Base-by-base conservation (phyloP, 208 protist genomes). In the Tritrichomonas musculus region DNA sequence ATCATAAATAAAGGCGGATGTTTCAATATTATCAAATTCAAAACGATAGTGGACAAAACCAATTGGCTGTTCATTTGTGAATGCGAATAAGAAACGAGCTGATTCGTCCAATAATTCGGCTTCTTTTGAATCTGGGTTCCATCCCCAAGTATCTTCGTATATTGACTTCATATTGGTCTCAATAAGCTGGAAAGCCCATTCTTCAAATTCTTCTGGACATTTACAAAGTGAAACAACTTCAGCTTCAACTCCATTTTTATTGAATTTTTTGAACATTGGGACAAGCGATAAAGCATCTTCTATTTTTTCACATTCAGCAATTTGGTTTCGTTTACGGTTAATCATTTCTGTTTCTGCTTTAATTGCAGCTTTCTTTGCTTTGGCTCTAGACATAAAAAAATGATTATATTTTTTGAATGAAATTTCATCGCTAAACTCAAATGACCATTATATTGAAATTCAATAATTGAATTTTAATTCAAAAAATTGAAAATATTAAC, bases 181-280 rank as follows among this genome's bases (percentile, higher is more conserved):
- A 25, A 84, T 53, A 33, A 84, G 27, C 1, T 84, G 1, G 44
- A 84, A 53, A 8, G 36, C 36, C 73, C 73, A 84, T 33, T 30
- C n/a, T 84, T 53, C 36, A 53, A 47, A 53, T 25, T 53, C 73
- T 53, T 84, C 73, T 84, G 73, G 73, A 25, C 20, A 33, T 44
- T 84, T 84, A 20, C 53, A 53, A 9, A 84, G 53, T 2, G 73
- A 9, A 17, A 25, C 13, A n/a, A 84, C 36, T n/a, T 84, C 20
- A 53, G 44, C 73, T n/a, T n/a, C 53, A 44, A 84, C 13, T 53
- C 27, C 27, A 1, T 84, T 44, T 5, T 84, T 33, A 22, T 84
- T 84, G 44, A 84, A 84, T 27, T 84, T 84, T 44, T 84, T 33
- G 41, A 84, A 44, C n/a, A 84, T 47, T 47, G 73, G 73, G 53